Evolutionary conservation across 805 yeast genomes (phyloP).

Genomic region (Hanseniaspora clermontiae): DNA sequence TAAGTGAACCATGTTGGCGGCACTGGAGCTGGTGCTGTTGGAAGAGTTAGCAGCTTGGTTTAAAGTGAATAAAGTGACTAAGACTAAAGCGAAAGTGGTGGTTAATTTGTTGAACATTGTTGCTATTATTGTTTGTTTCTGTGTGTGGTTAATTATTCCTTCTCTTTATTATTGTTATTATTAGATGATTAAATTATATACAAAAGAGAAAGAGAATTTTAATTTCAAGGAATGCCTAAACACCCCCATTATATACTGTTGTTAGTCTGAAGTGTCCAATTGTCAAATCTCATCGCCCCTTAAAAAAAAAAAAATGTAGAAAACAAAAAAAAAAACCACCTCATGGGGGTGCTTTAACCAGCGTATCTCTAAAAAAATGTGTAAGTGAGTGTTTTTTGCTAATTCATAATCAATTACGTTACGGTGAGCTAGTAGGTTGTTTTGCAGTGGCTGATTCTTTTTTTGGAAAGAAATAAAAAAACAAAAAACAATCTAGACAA

Average conservation of each 20-base stretch:
- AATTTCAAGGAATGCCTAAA: background rate
- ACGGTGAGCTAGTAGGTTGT: background rate
- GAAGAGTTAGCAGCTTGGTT: slow-evolving; percentile 9
- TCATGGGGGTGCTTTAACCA: no score
- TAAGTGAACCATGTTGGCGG: slow-evolving; percentile 3
- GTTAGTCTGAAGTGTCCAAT: background rate
- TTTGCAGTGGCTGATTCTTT: background rate
- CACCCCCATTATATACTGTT: background rate
- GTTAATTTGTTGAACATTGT: slow-evolving; percentile 9
- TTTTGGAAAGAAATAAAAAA: background rate
- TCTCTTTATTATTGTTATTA: no score
- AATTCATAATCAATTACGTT: background rate
- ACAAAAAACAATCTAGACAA: background rate
- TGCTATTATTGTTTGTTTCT: background rate
- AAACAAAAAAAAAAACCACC: no score
- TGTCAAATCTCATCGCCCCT: background rate
- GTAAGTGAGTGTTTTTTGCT: background rate
- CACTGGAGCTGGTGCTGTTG: background rate
- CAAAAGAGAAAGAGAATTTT: background rate
- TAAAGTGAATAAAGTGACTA: slow-evolving; percentile 6
- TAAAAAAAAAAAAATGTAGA: no score
- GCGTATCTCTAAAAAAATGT: no score
- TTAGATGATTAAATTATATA: no score
- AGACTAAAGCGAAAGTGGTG: slow-evolving; percentile 6
- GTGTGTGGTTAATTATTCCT: background rate